Evolutionary conservation across 495 filamentous ascomycete species (phyloP), one percentile per base, ranked within the genome.

Genomic region (Xylaria bambusicola): DNA sequence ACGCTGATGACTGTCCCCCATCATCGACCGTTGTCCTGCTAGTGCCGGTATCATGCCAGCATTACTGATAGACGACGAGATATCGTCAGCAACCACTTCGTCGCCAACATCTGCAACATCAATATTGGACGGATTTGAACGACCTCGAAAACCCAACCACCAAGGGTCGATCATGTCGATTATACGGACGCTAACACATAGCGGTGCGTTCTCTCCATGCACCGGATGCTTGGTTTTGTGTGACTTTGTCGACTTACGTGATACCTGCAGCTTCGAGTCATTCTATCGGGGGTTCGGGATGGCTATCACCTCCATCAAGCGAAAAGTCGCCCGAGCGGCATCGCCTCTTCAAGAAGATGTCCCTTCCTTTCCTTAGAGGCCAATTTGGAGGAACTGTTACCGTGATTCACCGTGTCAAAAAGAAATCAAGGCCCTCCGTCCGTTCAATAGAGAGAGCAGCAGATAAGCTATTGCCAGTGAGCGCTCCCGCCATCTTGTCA

Each of bases 171-270:
- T 83, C 17, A 50, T 76, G 50, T 74, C 76, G 2, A 76, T 72
- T 21, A 57, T 83, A 38, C 76, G 73, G 29, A 77, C 78, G 17
- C 64, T 81, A 40, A 78, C 74, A 15, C 77, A 75, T 56, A 78
- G 65, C 50, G 64, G 79, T 79, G 64, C 56, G 74, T 53, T 45
- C 45, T 24, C 44, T 36, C 15, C 23, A 20, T 41, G 10, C 8
- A 52, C 18, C 9, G 18, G 23, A 12, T 44, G 35, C 13, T 13
- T 15, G 33, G 13, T 18, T n/a, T n/a, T n/a, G 33, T 57, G n/a
- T 26, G 23, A 9, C 26, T n/a, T 13, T 18, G 8, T 29, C 2
- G 7, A 44, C 46, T 23, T 3, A 58, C 36, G 17, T 20, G 2
- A 36, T 12, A 33, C 6, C 1, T 6, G 54, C 58, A 62, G 68